Conservation (phyloP, 495 filamentous ascomycete species). For the Lasiosphaeria hispida region DNA sequence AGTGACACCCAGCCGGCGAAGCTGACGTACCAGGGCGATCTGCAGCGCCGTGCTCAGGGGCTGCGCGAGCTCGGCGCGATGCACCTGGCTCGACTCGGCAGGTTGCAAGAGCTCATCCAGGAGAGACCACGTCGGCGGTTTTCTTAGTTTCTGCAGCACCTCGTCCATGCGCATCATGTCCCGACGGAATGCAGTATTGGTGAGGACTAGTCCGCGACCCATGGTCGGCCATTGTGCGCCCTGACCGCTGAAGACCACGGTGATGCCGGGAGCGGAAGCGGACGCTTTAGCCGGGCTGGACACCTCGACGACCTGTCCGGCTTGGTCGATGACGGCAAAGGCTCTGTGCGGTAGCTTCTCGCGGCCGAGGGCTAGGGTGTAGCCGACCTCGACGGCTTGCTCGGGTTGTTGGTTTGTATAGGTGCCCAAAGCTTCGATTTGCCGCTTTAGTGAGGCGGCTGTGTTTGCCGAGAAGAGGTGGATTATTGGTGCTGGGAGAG, state of each 20-base stretch:
- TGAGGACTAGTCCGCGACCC: slow-evolving; percentile 7
- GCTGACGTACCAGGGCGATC: slow-evolving; percentile 49
- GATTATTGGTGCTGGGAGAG: too few relatives aligned
- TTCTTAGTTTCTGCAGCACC: too few relatives aligned
- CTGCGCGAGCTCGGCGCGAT: slow-evolving; percentile 24
- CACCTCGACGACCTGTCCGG: too few relatives aligned
- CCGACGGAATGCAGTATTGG: neutral
- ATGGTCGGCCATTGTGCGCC: slow-evolving; percentile 32
- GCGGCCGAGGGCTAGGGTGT: too few relatives aligned
- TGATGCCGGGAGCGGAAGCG: neutral
- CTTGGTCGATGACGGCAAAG: too few relatives aligned
- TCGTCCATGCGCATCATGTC: too few relatives aligned
- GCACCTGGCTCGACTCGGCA: neutral
- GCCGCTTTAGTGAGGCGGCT: too few relatives aligned
- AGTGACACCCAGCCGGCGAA: slow-evolving; percentile 43
- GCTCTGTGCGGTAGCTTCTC: too few relatives aligned
- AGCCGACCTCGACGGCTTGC: too few relatives aligned
- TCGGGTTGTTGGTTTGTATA: too few relatives aligned
- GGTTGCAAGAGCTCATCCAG: neutral
- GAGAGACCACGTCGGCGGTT: neutral
- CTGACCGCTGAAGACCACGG: slow-evolving; percentile 18
- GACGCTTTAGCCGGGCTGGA: neutral
- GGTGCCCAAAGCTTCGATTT: too few relatives aligned
- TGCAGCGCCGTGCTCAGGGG: slow-evolving; percentile 47
- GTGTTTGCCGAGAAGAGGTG: too few relatives aligned